These are phyloP conservation scores for Ustilago nuda DNA, from an alignment of 1,284 basidiomycete species.

Conservation along the genomic window DNA sequence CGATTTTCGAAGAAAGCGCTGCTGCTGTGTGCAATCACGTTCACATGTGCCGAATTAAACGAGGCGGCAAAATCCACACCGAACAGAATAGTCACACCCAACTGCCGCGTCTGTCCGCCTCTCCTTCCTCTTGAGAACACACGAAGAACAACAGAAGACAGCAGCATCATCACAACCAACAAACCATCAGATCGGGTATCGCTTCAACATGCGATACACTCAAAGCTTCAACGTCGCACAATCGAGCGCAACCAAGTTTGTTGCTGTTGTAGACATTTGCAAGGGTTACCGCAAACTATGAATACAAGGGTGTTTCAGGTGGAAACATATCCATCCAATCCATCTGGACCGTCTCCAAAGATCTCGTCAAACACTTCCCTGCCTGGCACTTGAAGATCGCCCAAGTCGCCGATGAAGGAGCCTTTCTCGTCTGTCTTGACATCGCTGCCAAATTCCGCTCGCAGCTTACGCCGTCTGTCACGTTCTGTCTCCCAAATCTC, in stretches of 20 bases:
- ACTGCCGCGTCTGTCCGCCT: background rate
- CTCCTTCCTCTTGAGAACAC: background rate
- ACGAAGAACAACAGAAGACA: background rate
- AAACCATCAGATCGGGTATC: background rate
- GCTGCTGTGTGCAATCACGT: background rate
- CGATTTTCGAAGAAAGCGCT: background rate
- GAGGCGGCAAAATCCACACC: background rate
- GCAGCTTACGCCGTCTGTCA: constrained; percentile 28
- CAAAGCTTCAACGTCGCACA: background rate
- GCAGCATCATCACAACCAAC: no score
- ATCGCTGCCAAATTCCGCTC: constrained; percentile 2
- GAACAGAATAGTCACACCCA: background rate
- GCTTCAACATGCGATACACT: background rate
- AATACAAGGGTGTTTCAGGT: constrained; percentile 23
- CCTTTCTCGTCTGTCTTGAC: constrained; percentile 37
- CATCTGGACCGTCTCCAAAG: constrained; percentile 58
- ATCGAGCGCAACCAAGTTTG: background rate
- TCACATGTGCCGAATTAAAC: constrained; percentile 1
- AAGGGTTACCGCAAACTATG: background rate
- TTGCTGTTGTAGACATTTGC: background rate
- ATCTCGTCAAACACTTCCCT: constrained; percentile 67
- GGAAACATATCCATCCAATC: constrained; percentile 57
- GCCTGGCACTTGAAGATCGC: constrained; percentile 58
- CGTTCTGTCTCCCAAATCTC: constrained; percentile 66
- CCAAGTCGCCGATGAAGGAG: constrained; percentile 48